phyloP scores from a whole-genome alignment of 2,329 filamentous ascomycete genomes.

The Penicillium expansum region DNA sequence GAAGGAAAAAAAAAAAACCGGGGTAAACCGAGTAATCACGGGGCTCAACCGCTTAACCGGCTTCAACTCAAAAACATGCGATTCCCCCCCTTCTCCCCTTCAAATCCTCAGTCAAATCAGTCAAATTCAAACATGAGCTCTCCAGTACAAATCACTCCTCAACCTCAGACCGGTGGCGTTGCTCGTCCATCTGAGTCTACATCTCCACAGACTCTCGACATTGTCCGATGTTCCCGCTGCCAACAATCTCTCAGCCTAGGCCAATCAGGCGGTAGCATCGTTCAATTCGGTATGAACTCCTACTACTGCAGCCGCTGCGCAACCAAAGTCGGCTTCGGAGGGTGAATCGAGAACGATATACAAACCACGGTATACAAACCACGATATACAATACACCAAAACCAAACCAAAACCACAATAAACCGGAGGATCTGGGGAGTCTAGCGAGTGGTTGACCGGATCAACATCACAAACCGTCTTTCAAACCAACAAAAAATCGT shows the following conservation, averaged over 20 bases:
- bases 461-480: conserved; percentile 2
- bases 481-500: neutral
- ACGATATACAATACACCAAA: neutral
- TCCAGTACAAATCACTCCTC: conserved; percentile 34
- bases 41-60: neutral
- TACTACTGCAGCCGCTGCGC: conserved; percentile 50
- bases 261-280: conserved; percentile 36
- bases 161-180: conserved; percentile 10
- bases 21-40: conserved; percentile 1
- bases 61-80: conserved; percentile 1
- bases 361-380: neutral
- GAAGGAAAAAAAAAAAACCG: neutral
- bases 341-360: conserved; percentile 30
- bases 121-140: conserved; percentile 38
- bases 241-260: conserved; percentile 47
- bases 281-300: conserved; percentile 50
- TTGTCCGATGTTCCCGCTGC: conserved; percentile 49
- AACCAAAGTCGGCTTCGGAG: conserved; percentile 44
- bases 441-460: neutral
- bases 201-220: conserved; percentile 34
- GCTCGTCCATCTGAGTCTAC: conserved; percentile 26
- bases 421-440: neutral
- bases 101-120: neutral
- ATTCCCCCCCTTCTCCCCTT: neutral
- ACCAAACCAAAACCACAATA: neutral